Conservation (phyloP, 164 flowering plant genomes). For the Tinospora cordifolia region DNA sequence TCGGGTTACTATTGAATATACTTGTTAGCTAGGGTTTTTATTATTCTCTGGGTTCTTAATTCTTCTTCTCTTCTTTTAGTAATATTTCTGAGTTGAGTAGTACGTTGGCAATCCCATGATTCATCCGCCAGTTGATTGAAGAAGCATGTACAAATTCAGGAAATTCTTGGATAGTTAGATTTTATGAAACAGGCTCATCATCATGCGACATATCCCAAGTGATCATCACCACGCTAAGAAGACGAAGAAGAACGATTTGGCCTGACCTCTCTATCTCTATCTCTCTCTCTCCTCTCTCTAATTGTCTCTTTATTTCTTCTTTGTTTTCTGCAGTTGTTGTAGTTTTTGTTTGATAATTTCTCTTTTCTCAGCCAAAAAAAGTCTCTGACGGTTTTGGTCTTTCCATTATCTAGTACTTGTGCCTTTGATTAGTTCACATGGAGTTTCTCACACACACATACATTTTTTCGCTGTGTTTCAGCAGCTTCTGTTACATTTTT, state of each 20-base stretch:
- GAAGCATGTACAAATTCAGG: constrained; percentile 40
- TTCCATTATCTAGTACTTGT: constrained; percentile 12
- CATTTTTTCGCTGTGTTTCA: constrained; percentile 7
- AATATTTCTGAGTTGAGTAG: background rate
- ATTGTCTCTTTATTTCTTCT: constrained; percentile 6
- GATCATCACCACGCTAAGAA: constrained; percentile 7
- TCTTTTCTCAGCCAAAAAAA: constrained; percentile 17
- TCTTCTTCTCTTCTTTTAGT: constrained; percentile 21
- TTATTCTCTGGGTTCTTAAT: constrained; percentile 12
- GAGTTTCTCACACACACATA: too few relatives aligned
- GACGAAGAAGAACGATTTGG: constrained; percentile 3
- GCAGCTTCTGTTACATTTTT: constrained; percentile 9
- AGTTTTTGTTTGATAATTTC: constrained; percentile 26
- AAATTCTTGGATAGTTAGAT: constrained; percentile 31
- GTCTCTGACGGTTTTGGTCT: constrained; percentile 20
- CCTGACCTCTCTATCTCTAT: constrained; percentile 5
- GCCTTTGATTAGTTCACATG: constrained; percentile 11
- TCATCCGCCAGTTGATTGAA: constrained; percentile 22
- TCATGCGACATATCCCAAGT: constrained; percentile 6
- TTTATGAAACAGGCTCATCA: constrained; percentile 10
- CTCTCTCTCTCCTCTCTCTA: constrained; percentile 2
- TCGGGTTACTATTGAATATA: constrained; percentile 8
- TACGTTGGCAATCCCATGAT: constrained; percentile 10
- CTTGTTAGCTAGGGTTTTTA: constrained; percentile 5
- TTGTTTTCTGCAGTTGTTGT: constrained; percentile 17